phyloP scores from a whole-genome alignment of 768 basidiomycete genomes.

The Agaricus subrufescens region DNA sequence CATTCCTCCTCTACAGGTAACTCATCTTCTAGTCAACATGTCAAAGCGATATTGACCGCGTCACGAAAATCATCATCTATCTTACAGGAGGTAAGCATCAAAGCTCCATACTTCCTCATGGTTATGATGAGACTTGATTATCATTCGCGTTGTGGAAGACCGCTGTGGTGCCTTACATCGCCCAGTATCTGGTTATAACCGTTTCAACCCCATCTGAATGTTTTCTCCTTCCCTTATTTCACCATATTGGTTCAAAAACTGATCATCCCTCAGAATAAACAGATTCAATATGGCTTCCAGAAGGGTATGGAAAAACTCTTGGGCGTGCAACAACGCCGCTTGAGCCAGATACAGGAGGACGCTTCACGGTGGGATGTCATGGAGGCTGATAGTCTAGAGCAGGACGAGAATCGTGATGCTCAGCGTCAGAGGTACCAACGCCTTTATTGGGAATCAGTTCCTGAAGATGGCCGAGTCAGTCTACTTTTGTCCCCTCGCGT shows the following conservation, averaged over 20 bases:
- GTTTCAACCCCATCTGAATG: constrained; percentile 73
- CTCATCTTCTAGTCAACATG: no score
- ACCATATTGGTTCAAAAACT: neutral
- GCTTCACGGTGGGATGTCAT: constrained; percentile 35
- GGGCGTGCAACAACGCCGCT: constrained; percentile 37
- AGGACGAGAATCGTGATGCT: constrained; percentile 48
- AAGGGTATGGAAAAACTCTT: constrained; percentile 78
- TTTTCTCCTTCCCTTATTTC: constrained; percentile 10
- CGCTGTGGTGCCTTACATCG: constrained; percentile 59
- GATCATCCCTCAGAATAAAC: constrained; percentile 40
- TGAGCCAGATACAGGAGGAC: constrained; percentile 11
- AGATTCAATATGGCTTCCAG: constrained; percentile 75
- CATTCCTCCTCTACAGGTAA: constrained; percentile 11
- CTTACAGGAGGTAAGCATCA: constrained; percentile 34
- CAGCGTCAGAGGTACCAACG: constrained; percentile 64
- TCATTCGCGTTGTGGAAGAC: constrained; percentile 75
- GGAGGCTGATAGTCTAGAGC: constrained; percentile 59
- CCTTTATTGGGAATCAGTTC: constrained; percentile 75
- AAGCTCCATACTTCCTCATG: neutral
- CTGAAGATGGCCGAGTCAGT: constrained; percentile 60
- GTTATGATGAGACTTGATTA: constrained; percentile 47
- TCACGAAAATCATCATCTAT: no score
- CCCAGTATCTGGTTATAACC: constrained; percentile 50
- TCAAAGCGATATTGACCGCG: no score
- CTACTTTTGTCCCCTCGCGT: neutral